Evolutionary conservation across 176 grass and related monocot genomes (phyloP), one percentile per base, ranked within the genome.

Genomic region (Cocos nucifera): DNA sequence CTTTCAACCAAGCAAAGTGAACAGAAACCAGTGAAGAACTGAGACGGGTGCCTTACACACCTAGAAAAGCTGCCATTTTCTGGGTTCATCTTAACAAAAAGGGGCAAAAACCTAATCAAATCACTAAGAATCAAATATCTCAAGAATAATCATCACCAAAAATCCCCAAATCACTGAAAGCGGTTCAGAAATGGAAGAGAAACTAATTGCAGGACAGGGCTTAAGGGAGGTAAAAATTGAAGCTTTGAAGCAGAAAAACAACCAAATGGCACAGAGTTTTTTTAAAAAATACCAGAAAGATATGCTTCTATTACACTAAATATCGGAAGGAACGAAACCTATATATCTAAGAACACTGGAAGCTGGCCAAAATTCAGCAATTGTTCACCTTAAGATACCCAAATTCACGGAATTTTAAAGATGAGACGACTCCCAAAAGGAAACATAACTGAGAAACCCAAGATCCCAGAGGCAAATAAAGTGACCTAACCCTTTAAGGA

Each of bases 1-100:
- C 93, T 86, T 69, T 98, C 87, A 49, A 78, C 73, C 69, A 98
- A 83, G 74, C 88, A 98, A 71, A 76, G 70, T 73, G 93, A 89
- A 73, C 93, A 98, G 71, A 98, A 66, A 52, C 87, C 84, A 57
- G 61, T 91, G 82, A 80, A 71, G 52, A 80, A 59, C 76, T 92
- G 76, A 48, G 79, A 69, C 4, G 88, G 88, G 66, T 98, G 93
- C 64, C 78, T 75, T 48, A 64, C 76, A 28, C 93, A 98, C 16
- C 85, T 56, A 35, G 56, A 21, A 58, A 69, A 63, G 26, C 35
- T 66, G 57, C 72, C 69, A 75, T 81, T 82, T 79, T 83, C 73
- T 30, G 30, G 65, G 51, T 55, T 54, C 65, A 67, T 67, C 51
- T 55, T 35, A n/a, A 67, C 51, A 26, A 59, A 67, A 55, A 54